A percentile compares a stretch with the other conserved stretches of the same genome.
phyloP scores from a whole-genome alignment of 2,329 filamentous ascomycete species.

The Colletotrichum horii region DNA sequence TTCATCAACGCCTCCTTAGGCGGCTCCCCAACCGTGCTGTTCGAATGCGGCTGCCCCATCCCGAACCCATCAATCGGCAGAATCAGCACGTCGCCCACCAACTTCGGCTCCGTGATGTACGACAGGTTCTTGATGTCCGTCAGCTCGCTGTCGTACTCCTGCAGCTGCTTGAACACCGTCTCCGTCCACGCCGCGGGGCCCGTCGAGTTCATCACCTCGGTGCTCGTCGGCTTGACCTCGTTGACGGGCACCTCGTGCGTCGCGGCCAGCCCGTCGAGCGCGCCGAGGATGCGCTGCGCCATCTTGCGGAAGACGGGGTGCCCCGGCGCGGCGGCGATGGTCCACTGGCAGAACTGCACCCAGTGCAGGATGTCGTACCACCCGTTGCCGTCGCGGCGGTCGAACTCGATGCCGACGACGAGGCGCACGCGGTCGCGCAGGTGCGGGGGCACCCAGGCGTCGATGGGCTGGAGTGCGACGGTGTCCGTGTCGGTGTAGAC shows the following conservation, averaged over 20 bases:
- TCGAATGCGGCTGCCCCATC: conserved; percentile 31
- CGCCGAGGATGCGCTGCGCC: conserved; percentile 26
- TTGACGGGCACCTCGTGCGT: neutral
- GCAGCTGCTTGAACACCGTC: conserved; percentile 32
- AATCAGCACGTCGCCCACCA: conserved; percentile 26
- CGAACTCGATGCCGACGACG: conserved; percentile 33
- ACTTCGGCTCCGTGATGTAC: conserved; percentile 15
- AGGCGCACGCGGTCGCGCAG: conserved; percentile 19
- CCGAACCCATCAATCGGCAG: conserved; percentile 32
- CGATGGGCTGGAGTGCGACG: conserved; percentile 37
- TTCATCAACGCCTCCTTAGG: conserved; percentile 29
- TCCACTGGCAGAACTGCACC: conserved; percentile 28
- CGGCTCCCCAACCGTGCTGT: conserved; percentile 30
- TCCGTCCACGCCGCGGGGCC: conserved; percentile 36
- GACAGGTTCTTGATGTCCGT: conserved; percentile 9
- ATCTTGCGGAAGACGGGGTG: conserved; percentile 34
- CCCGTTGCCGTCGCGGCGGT: conserved; percentile 27
- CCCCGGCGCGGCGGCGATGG: conserved; percentile 24
- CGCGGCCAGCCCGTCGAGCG: conserved; percentile 22
- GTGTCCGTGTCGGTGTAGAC: conserved; percentile 66
- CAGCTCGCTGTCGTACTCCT: conserved; percentile 23
- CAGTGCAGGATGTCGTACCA: conserved; percentile 24
- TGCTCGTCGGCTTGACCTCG: conserved; percentile 25
- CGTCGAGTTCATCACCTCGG: conserved; percentile 35
- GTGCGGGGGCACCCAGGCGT: conserved; percentile 35